phyloP scores from a whole-genome alignment of 2,329 filamentous ascomycete species.

The Reticulascus tulasneorum region DNA sequence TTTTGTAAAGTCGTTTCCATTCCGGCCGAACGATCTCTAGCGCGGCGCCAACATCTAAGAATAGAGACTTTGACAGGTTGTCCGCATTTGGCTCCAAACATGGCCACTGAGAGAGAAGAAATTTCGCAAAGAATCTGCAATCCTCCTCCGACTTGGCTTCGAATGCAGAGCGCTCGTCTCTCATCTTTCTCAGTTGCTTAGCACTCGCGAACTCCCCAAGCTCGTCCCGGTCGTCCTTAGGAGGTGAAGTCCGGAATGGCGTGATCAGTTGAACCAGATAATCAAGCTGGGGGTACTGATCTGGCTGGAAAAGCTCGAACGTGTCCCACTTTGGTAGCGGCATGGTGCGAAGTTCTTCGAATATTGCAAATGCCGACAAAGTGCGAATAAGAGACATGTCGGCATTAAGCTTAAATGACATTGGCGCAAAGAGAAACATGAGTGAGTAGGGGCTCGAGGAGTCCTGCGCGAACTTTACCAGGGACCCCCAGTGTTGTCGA shows the following conservation, averaged over 20 bases:
- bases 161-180: conserved; percentile 24
- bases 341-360: conserved; percentile 33
- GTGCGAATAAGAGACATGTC: conserved; percentile 37
- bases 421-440: conserved; percentile 40
- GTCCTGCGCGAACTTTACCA: conserved; percentile 32
- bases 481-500: conserved; percentile 35
- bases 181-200: conserved; percentile 26
- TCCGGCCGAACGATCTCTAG: conserved; percentile 35
- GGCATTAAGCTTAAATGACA: conserved; percentile 35
- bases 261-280: conserved; percentile 27
- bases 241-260: conserved; percentile 23
- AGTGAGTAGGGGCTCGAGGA: conserved; percentile 27
- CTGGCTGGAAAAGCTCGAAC: conserved; percentile 29
- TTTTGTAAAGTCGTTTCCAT: conserved; percentile 46
- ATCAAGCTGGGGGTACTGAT: conserved; percentile 26
- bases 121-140: conserved; percentile 31
- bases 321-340: conserved; percentile 28
- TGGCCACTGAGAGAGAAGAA: conserved; percentile 43
- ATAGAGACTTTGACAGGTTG: conserved; percentile 19
- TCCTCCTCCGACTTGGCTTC: conserved; percentile 25
- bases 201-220: conserved; percentile 19
- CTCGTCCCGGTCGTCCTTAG: conserved; percentile 19
- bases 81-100: conserved; percentile 26
- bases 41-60: conserved; percentile 34
- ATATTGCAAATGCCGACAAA: conserved; percentile 39